Percentiles rank a stretch among this genome's conserved stretches.
phyloP scores from a whole-genome alignment of 2,329 filamentous ascomycete genomes.

The Trichoderma semiorbis region DNA sequence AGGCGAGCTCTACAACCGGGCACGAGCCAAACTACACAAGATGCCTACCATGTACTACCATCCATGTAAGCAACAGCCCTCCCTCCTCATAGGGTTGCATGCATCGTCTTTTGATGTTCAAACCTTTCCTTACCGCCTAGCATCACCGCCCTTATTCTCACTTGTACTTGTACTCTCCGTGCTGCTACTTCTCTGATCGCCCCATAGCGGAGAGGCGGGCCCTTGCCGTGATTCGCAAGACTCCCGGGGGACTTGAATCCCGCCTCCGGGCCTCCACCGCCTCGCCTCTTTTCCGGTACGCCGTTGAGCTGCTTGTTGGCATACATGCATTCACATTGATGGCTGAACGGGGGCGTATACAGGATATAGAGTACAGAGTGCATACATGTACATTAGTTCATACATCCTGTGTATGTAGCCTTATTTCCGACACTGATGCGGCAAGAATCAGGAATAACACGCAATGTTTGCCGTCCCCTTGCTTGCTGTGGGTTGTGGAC shows the following conservation, averaged over 20 bases:
- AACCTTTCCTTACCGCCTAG: background rate
- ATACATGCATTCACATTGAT: background rate
- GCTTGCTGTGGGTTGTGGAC: background rate
- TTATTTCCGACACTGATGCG: background rate
- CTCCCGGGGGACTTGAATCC: background rate
- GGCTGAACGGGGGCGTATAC: background rate
- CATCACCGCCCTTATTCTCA: background rate
- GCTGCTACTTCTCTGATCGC: background rate
- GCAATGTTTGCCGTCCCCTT: background rate
- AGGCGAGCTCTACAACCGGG: background rate
- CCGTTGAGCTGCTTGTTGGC: background rate
- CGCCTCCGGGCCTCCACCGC: conserved; percentile 8
- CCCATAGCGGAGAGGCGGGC: conserved; percentile 5
- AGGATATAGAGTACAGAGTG: background rate
- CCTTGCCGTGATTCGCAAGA: background rate
- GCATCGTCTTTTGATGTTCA: background rate
- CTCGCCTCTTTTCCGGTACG: background rate
- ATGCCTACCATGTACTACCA: background rate
- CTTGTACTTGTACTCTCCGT: background rate
- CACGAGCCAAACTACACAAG: too few relatives aligned
- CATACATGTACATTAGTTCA: background rate
- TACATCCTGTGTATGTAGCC: background rate
- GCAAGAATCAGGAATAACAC: background rate
- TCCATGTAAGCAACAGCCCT: background rate
- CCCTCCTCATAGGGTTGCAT: background rate